A percentile compares a stretch with the other conserved stretches of the same genome.
Evolutionary conservation across 306 rosid genomes (phyloP).

Genomic region (Aeschynomene evenia): DNA sequence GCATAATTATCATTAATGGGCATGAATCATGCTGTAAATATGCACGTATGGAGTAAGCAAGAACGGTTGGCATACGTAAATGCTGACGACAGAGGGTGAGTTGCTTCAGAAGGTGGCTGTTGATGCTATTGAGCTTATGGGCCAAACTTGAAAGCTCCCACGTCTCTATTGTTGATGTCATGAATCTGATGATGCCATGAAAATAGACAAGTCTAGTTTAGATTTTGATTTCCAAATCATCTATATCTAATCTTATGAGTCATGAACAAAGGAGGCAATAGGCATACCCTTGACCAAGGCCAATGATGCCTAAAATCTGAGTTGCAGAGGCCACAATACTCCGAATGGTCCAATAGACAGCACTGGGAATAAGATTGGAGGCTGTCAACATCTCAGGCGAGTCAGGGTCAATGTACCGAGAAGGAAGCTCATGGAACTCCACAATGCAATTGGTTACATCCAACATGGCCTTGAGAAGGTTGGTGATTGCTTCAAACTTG

Average conservation of each 20-base stretch:
- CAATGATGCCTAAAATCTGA: constrained; percentile 44
- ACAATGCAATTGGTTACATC: constrained; percentile 53
- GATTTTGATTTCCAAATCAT: background rate
- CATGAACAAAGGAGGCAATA: background rate
- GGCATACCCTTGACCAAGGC: constrained; percentile 49
- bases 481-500: constrained; percentile 45
- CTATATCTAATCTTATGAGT: background rate
- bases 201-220: background rate
- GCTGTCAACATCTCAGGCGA: constrained; percentile 25
- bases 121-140: constrained; percentile 54
- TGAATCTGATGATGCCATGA: constrained; percentile 42
- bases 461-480: constrained; percentile 46
- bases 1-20: background rate
- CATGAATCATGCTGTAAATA: background rate
- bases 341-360: constrained; percentile 72
- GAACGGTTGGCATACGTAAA: constrained; percentile 36
- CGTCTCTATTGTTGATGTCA: constrained; percentile 44
- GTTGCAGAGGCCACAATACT: constrained; percentile 56
- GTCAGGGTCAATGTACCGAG: constrained; percentile 40
- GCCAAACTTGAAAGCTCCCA: constrained; percentile 80
- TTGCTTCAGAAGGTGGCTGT: constrained; percentile 50
- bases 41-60: background rate
- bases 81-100: constrained; percentile 42
- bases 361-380: constrained; percentile 45
- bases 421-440: constrained; percentile 51